Percentiles rank a stretch among this genome's conserved stretches.
Conservation (phyloP, 2,329 filamentous ascomycete genomes). For the Aurifilum marmelostoma region DNA sequence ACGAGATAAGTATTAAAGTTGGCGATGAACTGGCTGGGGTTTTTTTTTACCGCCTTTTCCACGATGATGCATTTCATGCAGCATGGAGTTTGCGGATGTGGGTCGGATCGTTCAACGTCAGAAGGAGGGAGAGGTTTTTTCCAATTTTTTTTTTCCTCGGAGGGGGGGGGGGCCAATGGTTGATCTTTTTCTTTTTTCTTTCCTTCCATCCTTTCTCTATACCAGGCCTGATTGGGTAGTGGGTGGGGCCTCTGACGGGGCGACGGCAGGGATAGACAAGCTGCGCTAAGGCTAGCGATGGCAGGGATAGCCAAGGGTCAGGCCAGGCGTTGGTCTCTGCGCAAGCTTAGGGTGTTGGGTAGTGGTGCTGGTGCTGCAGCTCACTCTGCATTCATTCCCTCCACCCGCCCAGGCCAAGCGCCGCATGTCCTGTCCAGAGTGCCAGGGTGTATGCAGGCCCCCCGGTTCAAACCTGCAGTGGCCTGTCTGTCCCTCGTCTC, state of each 20-base stretch:
- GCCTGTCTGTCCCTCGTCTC: constrained; percentile 9
- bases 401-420: neutral
- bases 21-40: neutral
- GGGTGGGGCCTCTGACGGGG: neutral
- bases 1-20: neutral
- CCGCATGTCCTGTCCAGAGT: neutral
- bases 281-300: neutral
- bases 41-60: constrained; percentile 18
- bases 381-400: constrained; percentile 7
- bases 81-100: constrained; percentile 4
- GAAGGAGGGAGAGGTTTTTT: neutral
- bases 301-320: constrained; percentile 3
- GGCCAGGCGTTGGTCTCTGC: neutral
- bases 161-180: no score
- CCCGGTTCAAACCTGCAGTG: neutral
- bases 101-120: constrained; percentile 2
- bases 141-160: neutral
- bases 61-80: constrained; percentile 16
- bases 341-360: neutral
- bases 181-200: neutral
- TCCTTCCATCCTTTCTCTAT: neutral
- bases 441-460: neutral
- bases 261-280: neutral
- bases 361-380: constrained; percentile 1
- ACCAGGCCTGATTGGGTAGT: constrained; percentile 3